Evolutionary conservation across 306 rosid genomes (phyloP), one percentile per base, ranked within the genome.

Genomic region (Lithocarpus polystachyus): DNA sequence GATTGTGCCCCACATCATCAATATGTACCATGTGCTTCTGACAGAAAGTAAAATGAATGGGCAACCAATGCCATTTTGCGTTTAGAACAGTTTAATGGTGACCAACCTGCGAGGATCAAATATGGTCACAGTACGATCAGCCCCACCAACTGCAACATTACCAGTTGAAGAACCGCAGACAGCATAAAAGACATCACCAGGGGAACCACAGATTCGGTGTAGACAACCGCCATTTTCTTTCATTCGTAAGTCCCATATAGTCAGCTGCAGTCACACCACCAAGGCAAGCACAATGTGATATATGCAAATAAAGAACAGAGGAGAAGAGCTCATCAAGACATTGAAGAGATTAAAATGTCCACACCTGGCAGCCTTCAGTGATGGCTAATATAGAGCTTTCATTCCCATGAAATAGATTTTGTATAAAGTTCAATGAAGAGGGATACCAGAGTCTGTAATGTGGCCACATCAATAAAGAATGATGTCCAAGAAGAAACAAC

Each of bases 101-200:
- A 81, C 90, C 80, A 75, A 94, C 98, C 92, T 94, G 79, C 98
- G 94, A 84, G 98, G 97, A 89, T 94, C 98, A 79, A 92, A 94
- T 68, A 94, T 76, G 72, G 96, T 90, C 82, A 94, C 87, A 10
- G 97, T 89, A 65, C 97, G 96, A 84, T 92, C 97, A 73, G 89
- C 87, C 77, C 98, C 98, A 40, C 96, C 97, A 5, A 90, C 92
- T 19, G 96, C 97, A 88, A 94, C 56, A 76, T 92, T 73, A 69
- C 97, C 96, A 15, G 79, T 83, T 76, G 97, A 88, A 80, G 97
- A 94, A 86, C 89, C 53, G 73, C 94, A 87, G 73, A 89, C 93
- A 79, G 97, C 75, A 86, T 90, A 94, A 54, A 84, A 89, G 78
- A 72, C 68, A 79, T 94, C 92, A 26, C 98, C 97, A 80, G 92